A percentile compares a stretch with the other conserved stretches of the same genome.
Conservation (phyloP, 129 eudicot species). For the Lactuca saligna region DNA sequence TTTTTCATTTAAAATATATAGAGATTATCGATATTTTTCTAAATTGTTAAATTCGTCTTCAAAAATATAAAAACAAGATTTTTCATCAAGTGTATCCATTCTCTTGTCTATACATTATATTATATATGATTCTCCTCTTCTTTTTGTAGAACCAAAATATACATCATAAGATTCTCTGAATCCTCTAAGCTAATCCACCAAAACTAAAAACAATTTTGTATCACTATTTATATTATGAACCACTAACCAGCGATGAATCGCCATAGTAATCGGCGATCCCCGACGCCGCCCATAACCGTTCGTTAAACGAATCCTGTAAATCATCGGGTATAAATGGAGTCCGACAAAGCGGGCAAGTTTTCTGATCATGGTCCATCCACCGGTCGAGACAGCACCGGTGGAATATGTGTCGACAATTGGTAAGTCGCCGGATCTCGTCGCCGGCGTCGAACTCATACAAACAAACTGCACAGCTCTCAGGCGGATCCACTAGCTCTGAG, state of each 20-base stretch:
- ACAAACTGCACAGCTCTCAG: constrained; percentile 66
- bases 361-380: constrained; percentile 81
- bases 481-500: constrained; percentile 26
- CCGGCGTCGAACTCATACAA: constrained; percentile 46
- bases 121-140: constrained; percentile 4
- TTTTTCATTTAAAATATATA: background rate
- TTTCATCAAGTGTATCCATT: constrained; percentile 5
- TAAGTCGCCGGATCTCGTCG: constrained; percentile 59
- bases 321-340: constrained; percentile 43
- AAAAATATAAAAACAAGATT: background rate
- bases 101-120: constrained; percentile 20
- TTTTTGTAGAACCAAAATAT: constrained; percentile 11
- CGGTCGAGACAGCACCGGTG: constrained; percentile 70
- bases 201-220: background rate
- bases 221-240: constrained; percentile 16
- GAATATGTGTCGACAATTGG: constrained; percentile 58
- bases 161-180: constrained; percentile 15
- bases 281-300: constrained; percentile 54
- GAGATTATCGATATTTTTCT: background rate
- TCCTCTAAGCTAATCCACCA: constrained; percentile 20
- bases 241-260: constrained; percentile 32
- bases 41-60: background rate
- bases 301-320: constrained; percentile 47
- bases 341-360: constrained; percentile 73
- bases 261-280: constrained; percentile 32